Base-by-base conservation (phyloP, 2,329 filamentous ascomycete species). In the Pezicula neosporulosa region DNA sequence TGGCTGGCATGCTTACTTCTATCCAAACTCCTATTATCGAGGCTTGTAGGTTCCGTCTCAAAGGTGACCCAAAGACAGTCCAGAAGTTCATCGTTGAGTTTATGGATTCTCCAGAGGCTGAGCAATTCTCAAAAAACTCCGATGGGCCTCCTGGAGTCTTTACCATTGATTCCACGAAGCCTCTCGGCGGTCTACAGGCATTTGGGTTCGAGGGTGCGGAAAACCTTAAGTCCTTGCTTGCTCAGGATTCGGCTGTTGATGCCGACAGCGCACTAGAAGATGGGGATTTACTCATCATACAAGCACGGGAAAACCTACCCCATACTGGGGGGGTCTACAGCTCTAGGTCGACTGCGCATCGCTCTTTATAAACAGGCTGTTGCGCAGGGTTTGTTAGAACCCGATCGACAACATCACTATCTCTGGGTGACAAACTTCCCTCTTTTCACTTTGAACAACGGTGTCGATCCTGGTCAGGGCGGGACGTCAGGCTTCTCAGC, bases 351-450 rank as follows among this genome's bases (percentile, higher is more conserved):
- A 43, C 60, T 68, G 37, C 60, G 66, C 15, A 52, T 59, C 28
- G 61, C 60, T 9, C 48, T 68, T 8, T 51, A 64, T 21, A 66
- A 63, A 52, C 58, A 60, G 21, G 65, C 65, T 2, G 19, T 63
- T 7, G 51, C 51, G 13, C 50, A 59, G 44, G 51, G 51, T 3
- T 50, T 67, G 9, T 51, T 67, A 21, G 46, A 58, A 13, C 52
- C 49, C 19, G 60, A 62, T 43, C 41, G 44, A n/a, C 30, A 76
- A 64, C 51, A 91, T 81, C 72, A 76, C 76, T 53, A 93, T 92
- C 68, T 78, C 50, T 99, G 94, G 94, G 81, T 99, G 12, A 87
- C 81, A 1, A 84, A 93, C 53, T 99, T 99, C 66, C 94, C 94
- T 12, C 83, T 99, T 62, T 99, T 99, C 72, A 91, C 90, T 1